Conservation (phyloP, 1,284 basidiomycete species). For the Irpex sp. region DNA sequence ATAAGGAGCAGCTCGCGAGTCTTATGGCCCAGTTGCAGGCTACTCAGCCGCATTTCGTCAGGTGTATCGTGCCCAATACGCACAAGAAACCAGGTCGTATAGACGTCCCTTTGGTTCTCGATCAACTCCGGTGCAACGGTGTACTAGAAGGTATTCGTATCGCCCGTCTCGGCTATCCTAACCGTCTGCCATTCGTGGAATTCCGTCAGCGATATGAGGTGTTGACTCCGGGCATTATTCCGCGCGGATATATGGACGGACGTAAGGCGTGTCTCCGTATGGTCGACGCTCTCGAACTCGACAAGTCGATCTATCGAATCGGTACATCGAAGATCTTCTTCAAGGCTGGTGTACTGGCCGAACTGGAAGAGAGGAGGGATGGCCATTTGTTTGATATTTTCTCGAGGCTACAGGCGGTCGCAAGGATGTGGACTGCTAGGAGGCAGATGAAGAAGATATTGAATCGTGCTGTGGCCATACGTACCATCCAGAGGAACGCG, state of each 20-base stretch:
- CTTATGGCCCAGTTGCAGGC: slow-evolving; percentile 91
- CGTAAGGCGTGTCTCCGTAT: slow-evolving; percentile 93
- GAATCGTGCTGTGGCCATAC: slow-evolving; percentile 88
- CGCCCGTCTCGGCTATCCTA: slow-evolving; percentile 96
- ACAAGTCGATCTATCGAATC: slow-evolving; percentile 83
- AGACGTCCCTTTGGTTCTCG: slow-evolving; percentile 92
- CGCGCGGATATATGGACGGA: slow-evolving; percentile 95
- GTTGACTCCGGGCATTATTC: slow-evolving; percentile 89
- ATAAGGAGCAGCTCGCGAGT: slow-evolving; percentile 93
- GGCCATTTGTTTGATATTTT: slow-evolving; percentile 87
- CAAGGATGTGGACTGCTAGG: slow-evolving; percentile 83
- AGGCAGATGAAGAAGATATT: slow-evolving; percentile 95
- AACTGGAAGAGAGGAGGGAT: slow-evolving; percentile 93
- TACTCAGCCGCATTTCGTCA: slow-evolving; percentile 97
- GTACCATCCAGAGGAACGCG: slow-evolving; percentile 94
- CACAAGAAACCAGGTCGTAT: slow-evolving; percentile 91
- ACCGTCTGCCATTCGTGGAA: slow-evolving; percentile 94
- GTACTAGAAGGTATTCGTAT: slow-evolving; percentile 99
- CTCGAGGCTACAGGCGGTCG: slow-evolving; percentile 82
- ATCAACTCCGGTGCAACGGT: slow-evolving; percentile 98
- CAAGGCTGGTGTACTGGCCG: slow-evolving; percentile 98
- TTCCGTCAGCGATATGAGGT: slow-evolving; percentile 98
- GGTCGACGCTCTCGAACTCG: slow-evolving; percentile 87
- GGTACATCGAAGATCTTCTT: slow-evolving; percentile 99
- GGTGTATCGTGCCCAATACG: slow-evolving; percentile 96